phyloP scores from a whole-genome alignment of 2,329 filamentous ascomycete species.

The Diplocarpon rosae region DNA sequence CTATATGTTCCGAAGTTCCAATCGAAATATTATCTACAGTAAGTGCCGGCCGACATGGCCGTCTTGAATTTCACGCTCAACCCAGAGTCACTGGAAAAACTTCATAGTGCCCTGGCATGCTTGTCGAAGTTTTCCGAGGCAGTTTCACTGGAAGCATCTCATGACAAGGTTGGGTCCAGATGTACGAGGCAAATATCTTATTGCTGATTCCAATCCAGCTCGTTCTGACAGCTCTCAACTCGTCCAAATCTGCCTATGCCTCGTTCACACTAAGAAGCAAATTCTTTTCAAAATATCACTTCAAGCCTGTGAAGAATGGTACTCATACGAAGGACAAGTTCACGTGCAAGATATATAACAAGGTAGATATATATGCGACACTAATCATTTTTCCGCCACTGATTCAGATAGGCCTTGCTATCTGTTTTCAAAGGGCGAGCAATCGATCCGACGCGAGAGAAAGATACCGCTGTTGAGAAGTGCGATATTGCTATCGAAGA shows the following conservation, averaged over 20 bases:
- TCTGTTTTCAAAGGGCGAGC: conserved; percentile 63
- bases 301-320: conserved; percentile 34
- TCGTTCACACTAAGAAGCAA: conserved; percentile 54
- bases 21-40: not conserved
- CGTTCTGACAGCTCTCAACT: conserved; percentile 63
- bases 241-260: conserved; percentile 71
- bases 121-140: conserved; percentile 71
- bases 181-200: not conserved
- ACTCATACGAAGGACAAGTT: conserved; percentile 38
- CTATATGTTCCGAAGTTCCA: too few relatives aligned
- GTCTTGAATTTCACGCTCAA: conserved; percentile 63
- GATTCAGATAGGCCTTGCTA: conserved; percentile 43
- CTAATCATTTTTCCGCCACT: not conserved
- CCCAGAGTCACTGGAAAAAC: conserved; percentile 57
- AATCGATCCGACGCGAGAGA: conserved; percentile 49
- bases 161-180: conserved; percentile 20
- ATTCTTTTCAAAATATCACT: conserved; percentile 67
- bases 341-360: conserved; percentile 64
- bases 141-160: conserved; percentile 52
- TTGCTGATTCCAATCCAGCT: conserved; percentile 37
- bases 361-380: conserved; percentile 32
- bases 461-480: conserved; percentile 59
- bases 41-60: conserved; percentile 34
- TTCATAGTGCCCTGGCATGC: conserved; percentile 65
- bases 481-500: conserved; percentile 69